phyloP scores from a whole-genome alignment of 2,329 filamentous ascomycete species.

The Macroventuria anomochaeta region DNA sequence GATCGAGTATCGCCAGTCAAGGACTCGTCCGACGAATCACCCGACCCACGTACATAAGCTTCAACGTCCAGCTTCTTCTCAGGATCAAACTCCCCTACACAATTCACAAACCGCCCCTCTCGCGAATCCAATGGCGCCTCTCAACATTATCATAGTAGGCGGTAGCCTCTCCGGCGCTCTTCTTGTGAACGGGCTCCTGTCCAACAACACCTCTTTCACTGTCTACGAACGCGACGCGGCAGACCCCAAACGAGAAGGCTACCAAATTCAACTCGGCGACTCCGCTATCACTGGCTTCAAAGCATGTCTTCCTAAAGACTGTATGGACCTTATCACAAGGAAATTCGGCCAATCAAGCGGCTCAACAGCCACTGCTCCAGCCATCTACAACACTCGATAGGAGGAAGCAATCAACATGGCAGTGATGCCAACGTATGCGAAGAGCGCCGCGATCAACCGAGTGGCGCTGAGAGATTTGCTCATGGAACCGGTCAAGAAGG shows the following conservation, averaged over 20 bases:
- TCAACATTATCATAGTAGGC: not conserved
- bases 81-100: too few species aligned
- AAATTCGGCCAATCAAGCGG: not conserved
- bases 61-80: too few species aligned
- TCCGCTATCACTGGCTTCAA: not conserved
- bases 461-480: not conserved
- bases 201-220: not conserved
- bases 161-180: not conserved
- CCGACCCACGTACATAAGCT: too few species aligned
- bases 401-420: not conserved
- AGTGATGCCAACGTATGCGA: not conserved
- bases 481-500: not conserved
- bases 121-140: too few species aligned
- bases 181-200: not conserved
- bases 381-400: not conserved
- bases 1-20: too few species aligned
- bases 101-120: too few species aligned
- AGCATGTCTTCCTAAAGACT: not conserved
- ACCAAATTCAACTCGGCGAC: not conserved
- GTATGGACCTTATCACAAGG: not conserved
- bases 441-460: not conserved
- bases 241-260: not conserved
- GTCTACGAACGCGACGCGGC: not conserved
- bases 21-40: too few species aligned
- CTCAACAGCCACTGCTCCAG: not conserved